These are phyloP conservation scores for Plasmodium gonderi DNA, from an alignment of 169 alveolate species.

Conservation along the genomic window DNA sequence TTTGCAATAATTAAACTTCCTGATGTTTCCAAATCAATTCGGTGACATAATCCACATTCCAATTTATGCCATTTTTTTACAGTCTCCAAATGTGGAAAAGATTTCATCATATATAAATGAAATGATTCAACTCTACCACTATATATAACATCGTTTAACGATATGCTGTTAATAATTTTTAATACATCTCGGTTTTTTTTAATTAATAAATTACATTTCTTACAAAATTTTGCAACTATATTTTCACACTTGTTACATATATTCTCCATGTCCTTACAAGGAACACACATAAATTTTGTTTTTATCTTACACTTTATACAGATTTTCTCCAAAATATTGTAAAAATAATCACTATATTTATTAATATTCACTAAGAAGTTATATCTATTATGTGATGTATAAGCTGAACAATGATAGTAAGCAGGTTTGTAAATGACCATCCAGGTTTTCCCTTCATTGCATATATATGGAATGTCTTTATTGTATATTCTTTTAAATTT, in stretches of 20 bases:
- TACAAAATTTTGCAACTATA: slow-evolving; percentile 39
- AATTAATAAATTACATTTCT: slow-evolving; percentile 43
- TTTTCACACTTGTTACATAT: slow-evolving; percentile 53
- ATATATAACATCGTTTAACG: slow-evolving; percentile 75
- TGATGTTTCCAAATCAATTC: slow-evolving; percentile 82
- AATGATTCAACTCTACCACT: slow-evolving; percentile 82
- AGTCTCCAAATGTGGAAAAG: slow-evolving; percentile 80
- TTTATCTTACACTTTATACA: slow-evolving; percentile 65
- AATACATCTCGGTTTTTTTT: slow-evolving; percentile 74
- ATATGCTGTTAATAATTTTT: slow-evolving; percentile 75
- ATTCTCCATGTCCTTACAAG: slow-evolving; percentile 58
- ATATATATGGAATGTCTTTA: slow-evolving; percentile 81
- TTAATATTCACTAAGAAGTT: slow-evolving; percentile 42
- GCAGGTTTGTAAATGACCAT: slow-evolving; percentile 83
- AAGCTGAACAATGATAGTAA: slow-evolving; percentile 83
- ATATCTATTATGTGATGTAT: slow-evolving; percentile 70
- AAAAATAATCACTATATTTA: slow-evolving; percentile 56
- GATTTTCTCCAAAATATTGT: slow-evolving; percentile 56
- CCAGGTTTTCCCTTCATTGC: slow-evolving; percentile 80
- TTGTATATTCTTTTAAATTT: slow-evolving; percentile 53
- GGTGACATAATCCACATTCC: slow-evolving; percentile 84
- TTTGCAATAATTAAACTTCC: slow-evolving; percentile 82
- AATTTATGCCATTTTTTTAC: slow-evolving; percentile 82
- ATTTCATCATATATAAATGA: slow-evolving; percentile 82
- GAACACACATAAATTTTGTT: slow-evolving; percentile 58